Evolutionary conservation across 2,329 filamentous ascomycete genomes (phyloP).

Genomic region (Proliferodiscus dingleyae): DNA sequence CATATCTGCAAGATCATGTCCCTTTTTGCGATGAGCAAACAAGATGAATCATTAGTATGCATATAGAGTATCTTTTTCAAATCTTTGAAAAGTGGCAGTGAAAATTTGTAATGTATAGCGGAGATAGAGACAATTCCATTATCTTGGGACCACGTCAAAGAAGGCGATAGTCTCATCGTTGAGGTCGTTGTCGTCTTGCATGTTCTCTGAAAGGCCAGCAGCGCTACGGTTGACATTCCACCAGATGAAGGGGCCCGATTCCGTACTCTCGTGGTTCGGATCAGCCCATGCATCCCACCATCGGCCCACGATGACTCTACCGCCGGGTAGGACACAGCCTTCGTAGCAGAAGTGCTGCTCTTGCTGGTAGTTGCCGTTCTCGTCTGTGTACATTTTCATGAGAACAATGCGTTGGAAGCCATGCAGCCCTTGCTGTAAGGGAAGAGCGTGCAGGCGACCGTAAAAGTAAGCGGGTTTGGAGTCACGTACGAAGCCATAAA

Average conservation of each 20-base stretch:
- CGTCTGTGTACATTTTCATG: constrained; percentile 41
- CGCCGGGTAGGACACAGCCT: constrained; percentile 42
- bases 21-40: neutral
- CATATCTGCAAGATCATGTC: no score
- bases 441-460: constrained; percentile 47
- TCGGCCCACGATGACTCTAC: constrained; percentile 42
- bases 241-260: constrained; percentile 33
- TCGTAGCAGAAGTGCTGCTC: constrained; percentile 41
- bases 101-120: neutral
- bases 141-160: constrained; percentile 3
- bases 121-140: neutral
- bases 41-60: neutral
- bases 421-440: constrained; percentile 42
- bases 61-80: neutral
- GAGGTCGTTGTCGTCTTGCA: neutral
- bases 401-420: constrained; percentile 51
- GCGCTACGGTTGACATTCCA: constrained; percentile 30
- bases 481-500: constrained; percentile 35
- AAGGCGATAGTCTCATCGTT: constrained; percentile 23
- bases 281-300: constrained; percentile 39
- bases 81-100: neutral
- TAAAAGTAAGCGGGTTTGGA: constrained; percentile 29
- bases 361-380: constrained; percentile 16
- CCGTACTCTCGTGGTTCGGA: constrained; percentile 2
- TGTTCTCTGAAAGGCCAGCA: constrained; percentile 9